Conservation (phyloP, 805 yeast species). For the Cyberlindnera maritima region DNA sequence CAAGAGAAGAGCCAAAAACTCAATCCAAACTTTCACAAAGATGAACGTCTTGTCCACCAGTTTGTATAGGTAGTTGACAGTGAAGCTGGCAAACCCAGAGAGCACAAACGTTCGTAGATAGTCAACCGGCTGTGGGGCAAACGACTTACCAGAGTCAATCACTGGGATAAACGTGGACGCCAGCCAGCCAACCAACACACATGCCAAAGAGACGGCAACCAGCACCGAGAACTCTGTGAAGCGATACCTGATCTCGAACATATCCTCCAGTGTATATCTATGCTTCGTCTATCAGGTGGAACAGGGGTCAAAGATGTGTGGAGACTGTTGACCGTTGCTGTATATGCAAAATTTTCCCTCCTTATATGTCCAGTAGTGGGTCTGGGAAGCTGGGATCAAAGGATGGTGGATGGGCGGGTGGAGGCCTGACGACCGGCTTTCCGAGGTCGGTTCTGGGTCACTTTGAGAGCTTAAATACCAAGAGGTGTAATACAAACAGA, state of each 20-base stretch:
- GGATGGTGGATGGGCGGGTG: too few species aligned
- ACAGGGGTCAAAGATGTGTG: too few species aligned
- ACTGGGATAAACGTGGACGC: constrained; percentile 9
- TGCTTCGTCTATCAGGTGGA: too few species aligned
- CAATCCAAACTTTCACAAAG: constrained; percentile 34
- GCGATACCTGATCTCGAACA: neutral
- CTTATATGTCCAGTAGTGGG: neutral
- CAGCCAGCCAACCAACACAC: neutral
- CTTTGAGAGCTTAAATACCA: too few species aligned
- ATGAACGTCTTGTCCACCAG: constrained; percentile 31
- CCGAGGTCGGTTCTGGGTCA: too few species aligned
- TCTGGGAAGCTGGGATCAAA: too few species aligned
- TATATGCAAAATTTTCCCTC: neutral
- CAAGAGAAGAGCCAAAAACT: constrained; percentile 33
- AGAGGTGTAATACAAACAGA: too few species aligned
- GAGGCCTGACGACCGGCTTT: too few species aligned
- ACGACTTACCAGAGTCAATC: constrained; percentile 19
- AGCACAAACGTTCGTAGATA: constrained; percentile 37
- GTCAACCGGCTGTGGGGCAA: constrained; percentile 36
- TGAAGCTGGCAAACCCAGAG: constrained; percentile 34
- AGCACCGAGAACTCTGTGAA: neutral
- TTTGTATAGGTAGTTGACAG: constrained; percentile 25
- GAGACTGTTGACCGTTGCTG: neutral
- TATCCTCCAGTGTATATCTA: neutral
- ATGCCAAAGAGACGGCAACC: neutral